Percentiles rank a stretch among this genome's conserved stretches.
Evolutionary conservation across 2,329 filamentous ascomycete species (phyloP).

Genomic region (Paecilomyces niveus): DNA sequence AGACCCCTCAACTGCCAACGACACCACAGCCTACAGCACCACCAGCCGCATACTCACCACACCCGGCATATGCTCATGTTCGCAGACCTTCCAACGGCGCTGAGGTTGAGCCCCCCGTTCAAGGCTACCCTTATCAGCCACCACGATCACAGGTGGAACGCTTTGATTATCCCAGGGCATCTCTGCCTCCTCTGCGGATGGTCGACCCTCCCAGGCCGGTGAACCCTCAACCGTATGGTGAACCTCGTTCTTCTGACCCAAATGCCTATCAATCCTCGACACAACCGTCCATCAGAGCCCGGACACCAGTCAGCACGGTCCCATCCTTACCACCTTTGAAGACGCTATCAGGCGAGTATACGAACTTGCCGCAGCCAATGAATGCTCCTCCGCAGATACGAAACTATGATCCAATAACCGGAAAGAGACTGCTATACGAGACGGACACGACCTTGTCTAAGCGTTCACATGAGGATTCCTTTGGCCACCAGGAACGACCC

Average conservation of each 20-base stretch:
- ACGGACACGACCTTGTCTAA: conserved; percentile 22
- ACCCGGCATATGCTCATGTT: conserved; percentile 24
- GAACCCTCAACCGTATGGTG: conserved; percentile 23
- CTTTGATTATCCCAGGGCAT: conserved; percentile 18
- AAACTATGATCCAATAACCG: conserved; percentile 18
- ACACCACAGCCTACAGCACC: conserved; percentile 35
- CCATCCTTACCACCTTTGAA: conserved; percentile 32
- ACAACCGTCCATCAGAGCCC: conserved; percentile 16
- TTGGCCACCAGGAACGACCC: conserved; percentile 31
- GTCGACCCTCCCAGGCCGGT: conserved; percentile 16
- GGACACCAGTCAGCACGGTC: conserved; percentile 14
- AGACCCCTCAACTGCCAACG: conserved; percentile 34
- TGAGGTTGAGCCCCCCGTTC: conserved; percentile 22
- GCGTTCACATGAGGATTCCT: conserved; percentile 31
- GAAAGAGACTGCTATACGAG: conserved; percentile 25
- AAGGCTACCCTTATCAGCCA: conserved; percentile 14
- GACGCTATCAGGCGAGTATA: conserved; percentile 22
- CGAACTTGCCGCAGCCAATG: conserved; percentile 7
- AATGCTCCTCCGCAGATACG: conserved; percentile 13
- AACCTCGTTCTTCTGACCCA: conserved; percentile 29
- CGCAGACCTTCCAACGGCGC: conserved; percentile 24
- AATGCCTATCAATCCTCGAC: conserved; percentile 34
- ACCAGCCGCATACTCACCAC: conserved; percentile 23
- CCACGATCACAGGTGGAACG: conserved; percentile 11
- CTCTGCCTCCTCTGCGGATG: conserved; percentile 21